Evolutionary conservation across 2,329 filamentous ascomycete genomes (phyloP), one percentile per base, ranked within the genome.

Genomic region (Aspergillus floridensis): DNA sequence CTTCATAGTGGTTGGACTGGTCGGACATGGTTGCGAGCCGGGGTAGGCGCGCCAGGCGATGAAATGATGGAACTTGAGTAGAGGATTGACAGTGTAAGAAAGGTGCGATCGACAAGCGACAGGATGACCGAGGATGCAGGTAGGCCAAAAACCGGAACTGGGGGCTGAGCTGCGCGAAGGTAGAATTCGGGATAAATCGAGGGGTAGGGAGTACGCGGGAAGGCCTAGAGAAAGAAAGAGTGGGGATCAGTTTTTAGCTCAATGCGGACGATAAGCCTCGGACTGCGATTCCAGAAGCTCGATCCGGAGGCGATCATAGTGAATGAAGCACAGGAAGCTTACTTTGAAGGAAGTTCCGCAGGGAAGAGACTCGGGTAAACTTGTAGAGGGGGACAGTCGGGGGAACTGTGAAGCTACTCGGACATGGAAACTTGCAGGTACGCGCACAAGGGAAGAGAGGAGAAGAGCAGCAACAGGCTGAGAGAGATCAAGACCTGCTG

Each of bases 1-100:
- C 70, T 26, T 68, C 66, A n/a, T 64, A 60, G 21, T 65, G 66
- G 57, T 60, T 65, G 35, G 65, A 50, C 32, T 65, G 65, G 53
- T 74, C 70, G 51, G 72, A 70, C 72, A 74, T 74, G 53, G 49
- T 64, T 44, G 38, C 38, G 38, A 44, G 16, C 38, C 38, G 38
- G 38, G 38, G 38, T 16, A 44, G 38, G 38, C 38, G 38, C 38
- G 38, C 38, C 16, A 44, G 38, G 38, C 38, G 16, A 44, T 35
- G 52, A 47, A 32, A 26, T 32, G 49, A n/a, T 48, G n/a, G 47
- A 58, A 49, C 49, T 49, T n/a, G 49, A 48, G 52, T 55, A 49
- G 54, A 55, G 52, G 47, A 55, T 44, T 57, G 48, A 19, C 21
- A n/a, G 41, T 22, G 49, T 51, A 53, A 38, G 38, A 49, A 47